phyloP scores from a whole-genome alignment of 306 rosid species.

The Gynostemma pentaphyllum region DNA sequence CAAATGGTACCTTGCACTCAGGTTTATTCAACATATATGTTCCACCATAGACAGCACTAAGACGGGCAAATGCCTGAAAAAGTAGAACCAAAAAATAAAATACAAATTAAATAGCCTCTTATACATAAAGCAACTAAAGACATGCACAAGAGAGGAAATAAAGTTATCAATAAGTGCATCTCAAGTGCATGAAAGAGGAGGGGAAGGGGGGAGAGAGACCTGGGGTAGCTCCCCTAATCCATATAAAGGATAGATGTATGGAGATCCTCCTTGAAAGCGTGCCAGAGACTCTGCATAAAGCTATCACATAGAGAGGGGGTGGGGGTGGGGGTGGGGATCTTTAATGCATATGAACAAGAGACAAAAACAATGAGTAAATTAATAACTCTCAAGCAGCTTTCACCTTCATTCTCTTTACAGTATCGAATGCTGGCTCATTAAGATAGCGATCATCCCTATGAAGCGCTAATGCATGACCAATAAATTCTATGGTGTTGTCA shows the following conservation, averaged over 20 bases:
- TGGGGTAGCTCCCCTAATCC: conserved; percentile 99
- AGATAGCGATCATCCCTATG: conserved; percentile 87
- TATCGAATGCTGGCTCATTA: conserved; percentile 81
- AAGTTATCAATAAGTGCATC: background rate
- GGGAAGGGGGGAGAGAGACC: conserved; percentile 29
- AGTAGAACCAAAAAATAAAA: background rate
- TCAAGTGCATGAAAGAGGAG: background rate
- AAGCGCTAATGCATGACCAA: conserved; percentile 98
- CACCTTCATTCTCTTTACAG: conserved; percentile 95
- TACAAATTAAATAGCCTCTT: background rate
- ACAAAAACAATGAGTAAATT: conserved; percentile 3
- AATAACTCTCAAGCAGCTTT: conserved; percentile 5
- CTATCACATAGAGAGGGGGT: conserved; percentile 24
- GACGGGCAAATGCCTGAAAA: conserved; percentile 86
- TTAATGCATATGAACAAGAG: background rate
- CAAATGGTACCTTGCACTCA: conserved; percentile 71
- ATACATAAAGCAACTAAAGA: background rate
- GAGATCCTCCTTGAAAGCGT: conserved; percentile 98
- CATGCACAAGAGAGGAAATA: background rate
- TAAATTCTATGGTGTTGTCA: conserved; percentile 81
- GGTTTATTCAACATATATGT: conserved; percentile 97
- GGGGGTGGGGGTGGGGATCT: conserved; percentile 10
- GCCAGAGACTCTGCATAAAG: conserved; percentile 89
- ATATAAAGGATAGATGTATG: conserved; percentile 93
- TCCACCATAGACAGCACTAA: conserved; percentile 98